Percentiles rank a stretch among this genome's conserved stretches.
These are phyloP conservation scores for slime mould (Dictyostelium discoideum) DNA, from an alignment of 78 protist species.

Conservation along the genomic window DNA sequence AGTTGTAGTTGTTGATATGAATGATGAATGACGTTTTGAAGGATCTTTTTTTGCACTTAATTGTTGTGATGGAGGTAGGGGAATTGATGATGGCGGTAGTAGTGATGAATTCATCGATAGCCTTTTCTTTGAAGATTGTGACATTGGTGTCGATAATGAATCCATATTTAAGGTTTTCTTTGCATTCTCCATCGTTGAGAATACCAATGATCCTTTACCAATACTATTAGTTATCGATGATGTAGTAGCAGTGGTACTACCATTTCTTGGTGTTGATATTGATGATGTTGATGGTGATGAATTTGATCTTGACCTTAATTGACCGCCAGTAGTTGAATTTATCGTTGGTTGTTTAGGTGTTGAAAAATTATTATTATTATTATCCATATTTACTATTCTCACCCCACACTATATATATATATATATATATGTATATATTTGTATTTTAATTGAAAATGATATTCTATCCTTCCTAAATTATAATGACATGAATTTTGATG, in stretches of 20 bases:
- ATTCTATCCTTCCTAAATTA: not conserved
- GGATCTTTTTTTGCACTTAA: slow-evolving; percentile 25
- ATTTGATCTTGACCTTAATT: slow-evolving; percentile 23
- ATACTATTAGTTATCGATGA: not conserved
- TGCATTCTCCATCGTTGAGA: slow-evolving; percentile 3
- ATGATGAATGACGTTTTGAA: not conserved
- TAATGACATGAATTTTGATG: not conserved
- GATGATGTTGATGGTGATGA: slow-evolving; percentile 1
- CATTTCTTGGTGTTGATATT: not conserved
- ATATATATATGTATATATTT: not conserved
- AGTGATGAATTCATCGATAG: not conserved
- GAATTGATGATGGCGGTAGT: slow-evolving; percentile 12
- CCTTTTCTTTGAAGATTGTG: not conserved
- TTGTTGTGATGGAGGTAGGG: slow-evolving; percentile 26
- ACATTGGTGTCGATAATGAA: not conserved
- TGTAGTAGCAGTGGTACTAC: not conserved
- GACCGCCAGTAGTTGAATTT: not conserved
- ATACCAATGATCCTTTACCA: not conserved
- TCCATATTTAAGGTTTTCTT: not conserved
- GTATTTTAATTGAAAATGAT: not conserved
- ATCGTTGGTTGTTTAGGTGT: slow-evolving; percentile 1
- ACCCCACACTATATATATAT: not conserved
- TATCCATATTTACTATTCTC: not conserved
- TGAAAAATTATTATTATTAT: not conserved
- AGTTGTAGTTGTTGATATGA: not conserved